phyloP scores from a whole-genome alignment of 306 rosid genomes.

The Cicer judaicum region DNA sequence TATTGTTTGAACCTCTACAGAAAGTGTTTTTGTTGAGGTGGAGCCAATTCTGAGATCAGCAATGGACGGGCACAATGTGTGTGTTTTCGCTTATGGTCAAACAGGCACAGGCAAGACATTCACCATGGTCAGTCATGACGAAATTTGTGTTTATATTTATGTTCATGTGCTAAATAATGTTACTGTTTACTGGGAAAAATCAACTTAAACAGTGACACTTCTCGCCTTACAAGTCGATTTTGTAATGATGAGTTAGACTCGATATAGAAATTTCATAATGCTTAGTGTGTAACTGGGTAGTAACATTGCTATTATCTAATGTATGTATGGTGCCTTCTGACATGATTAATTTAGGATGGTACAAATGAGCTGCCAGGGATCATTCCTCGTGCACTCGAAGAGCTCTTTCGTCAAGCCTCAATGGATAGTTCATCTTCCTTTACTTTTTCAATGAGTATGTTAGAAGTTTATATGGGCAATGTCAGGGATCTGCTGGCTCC shows the following conservation, averaged over 20 bases:
- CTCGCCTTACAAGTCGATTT: too few species aligned
- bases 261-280: too few species aligned
- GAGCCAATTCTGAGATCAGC: conserved; percentile 91
- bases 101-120: conserved; percentile 97
- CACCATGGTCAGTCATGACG: conserved; percentile 79
- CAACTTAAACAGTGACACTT: too few species aligned
- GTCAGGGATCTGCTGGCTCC: conserved; percentile 81
- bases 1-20: conserved; percentile 57
- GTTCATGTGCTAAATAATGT: conserved; percentile 18
- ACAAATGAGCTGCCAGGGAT: conserved; percentile 77
- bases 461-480: conserved; percentile 95
- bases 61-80: conserved; percentile 88
- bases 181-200: neutral
- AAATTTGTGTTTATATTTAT: conserved; percentile 34
- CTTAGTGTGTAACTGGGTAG: neutral
- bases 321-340: conserved; percentile 7
- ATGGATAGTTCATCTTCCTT: conserved; percentile 53
- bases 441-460: conserved; percentile 88
- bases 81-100: conserved; percentile 91
- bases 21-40: conserved; percentile 77
- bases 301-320: neutral
- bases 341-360: conserved; percentile 70
- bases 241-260: too few species aligned
- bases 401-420: conserved; percentile 72
- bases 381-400: conserved; percentile 78